Base-by-base conservation (phyloP, 2,329 filamentous ascomycete species). In the Thielaviopsis populi region DNA sequence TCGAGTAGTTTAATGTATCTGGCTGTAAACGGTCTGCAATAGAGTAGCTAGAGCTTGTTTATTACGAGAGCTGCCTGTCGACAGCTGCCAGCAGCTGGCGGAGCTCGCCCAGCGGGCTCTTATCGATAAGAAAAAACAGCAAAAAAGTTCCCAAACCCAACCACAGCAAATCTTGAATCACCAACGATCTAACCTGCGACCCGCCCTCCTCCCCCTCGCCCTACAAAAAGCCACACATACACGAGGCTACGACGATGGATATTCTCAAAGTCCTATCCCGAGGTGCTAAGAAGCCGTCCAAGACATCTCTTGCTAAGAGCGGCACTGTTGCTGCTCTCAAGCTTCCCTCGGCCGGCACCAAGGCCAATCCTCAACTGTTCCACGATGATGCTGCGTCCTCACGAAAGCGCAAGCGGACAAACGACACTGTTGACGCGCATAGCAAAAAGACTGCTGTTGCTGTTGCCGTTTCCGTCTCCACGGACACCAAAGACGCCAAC, bases 181-280 rank as follows among this genome's bases (percentile, higher is more conserved):
- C n/a, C 6, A 56, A 33, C 2, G 13, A 56, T 27, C 22, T n/a
- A 8, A 27, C 22, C 11, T 27, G 46, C n/a, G 27, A 5, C 42
- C 42, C 3, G 42, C 42, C 6, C n/a, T n/a, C n/a, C n/a, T n/a
- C n/a, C n/a, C n/a, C n/a, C n/a, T n/a, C n/a, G 15, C 42, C 17
- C 6, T 3, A n/a, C 42, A 19, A 19, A 59, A 30, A 41, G n/a
- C 15, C 33, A 30, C 30, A 19, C 19, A 37, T 10, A 37, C 43
- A 33, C 11, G 22, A 22, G 37, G 24, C 6, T 10, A 10, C 33
- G 17, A 69, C 59, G 64, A 88, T 88, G 86, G 86, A 91, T 74
- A 84, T 89, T 63, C 77, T 89, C 70, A 89, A 85, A 70, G 76
- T 91, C 40, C 76, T 91, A 66, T 88, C 87, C 42, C 80, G 87